Evolutionary conservation across 495 filamentous ascomycete species (phyloP).

Genomic region (Penicillium flavigenum): DNA sequence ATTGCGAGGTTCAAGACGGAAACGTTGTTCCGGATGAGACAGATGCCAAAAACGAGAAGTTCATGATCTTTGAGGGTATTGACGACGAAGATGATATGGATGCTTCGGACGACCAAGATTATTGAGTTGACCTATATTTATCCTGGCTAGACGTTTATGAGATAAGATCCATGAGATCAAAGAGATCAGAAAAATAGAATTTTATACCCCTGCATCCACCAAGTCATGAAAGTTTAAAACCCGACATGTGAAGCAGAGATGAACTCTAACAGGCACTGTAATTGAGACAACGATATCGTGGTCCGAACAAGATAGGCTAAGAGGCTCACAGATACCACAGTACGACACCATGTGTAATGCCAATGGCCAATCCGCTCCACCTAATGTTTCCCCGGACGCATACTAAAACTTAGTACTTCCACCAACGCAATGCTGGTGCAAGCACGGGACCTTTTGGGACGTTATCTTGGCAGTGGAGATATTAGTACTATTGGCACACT

Average conservation of each 20-base stretch:
- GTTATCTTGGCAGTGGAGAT: constrained; percentile 8
- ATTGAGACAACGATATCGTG: neutral
- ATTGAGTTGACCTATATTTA: constrained; percentile 7
- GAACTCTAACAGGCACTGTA: neutral
- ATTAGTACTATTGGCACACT: neutral
- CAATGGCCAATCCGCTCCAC: neutral
- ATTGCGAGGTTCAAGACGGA: constrained; percentile 89
- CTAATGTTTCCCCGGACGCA: constrained; percentile 5
- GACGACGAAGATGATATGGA: constrained; percentile 43
- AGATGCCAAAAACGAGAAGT: constrained; percentile 80
- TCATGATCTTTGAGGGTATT: constrained; percentile 79
- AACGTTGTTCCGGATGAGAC: constrained; percentile 76
- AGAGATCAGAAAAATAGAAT: constrained; percentile 11
- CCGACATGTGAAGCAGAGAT: neutral
- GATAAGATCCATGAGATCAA: neutral
- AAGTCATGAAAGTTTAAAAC: neutral
- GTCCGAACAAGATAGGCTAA: neutral
- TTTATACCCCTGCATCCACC: constrained; percentile 7
- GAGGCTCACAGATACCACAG: neutral
- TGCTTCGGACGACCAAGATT: constrained; percentile 31
- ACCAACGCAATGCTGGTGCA: neutral
- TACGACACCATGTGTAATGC: neutral
- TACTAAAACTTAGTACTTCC: constrained; percentile 1
- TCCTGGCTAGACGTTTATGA: constrained; percentile 5
- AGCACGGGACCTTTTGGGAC: neutral